Conservation (phyloP, 345 rosid species). For the Eucalyptus brandiana region DNA sequence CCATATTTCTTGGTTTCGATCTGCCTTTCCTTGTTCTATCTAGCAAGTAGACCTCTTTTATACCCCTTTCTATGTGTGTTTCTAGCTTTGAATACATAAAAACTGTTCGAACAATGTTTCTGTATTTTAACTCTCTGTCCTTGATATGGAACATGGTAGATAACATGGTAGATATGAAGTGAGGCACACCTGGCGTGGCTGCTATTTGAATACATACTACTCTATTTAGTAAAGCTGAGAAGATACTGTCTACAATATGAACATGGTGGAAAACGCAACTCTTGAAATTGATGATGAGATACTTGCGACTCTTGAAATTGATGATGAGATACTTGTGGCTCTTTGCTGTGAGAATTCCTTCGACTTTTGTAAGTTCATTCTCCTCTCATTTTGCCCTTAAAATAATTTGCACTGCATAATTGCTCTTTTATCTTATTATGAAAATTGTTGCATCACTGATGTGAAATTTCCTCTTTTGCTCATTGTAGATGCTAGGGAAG, state of each 20-base stretch:
- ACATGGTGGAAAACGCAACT: constrained; percentile 5
- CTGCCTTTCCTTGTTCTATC: constrained; percentile 82
- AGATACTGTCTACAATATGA: constrained; percentile 18
- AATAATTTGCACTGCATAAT: background rate
- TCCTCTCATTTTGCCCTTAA: background rate
- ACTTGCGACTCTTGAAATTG: too few relatives aligned
- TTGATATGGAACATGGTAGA: constrained; percentile 31
- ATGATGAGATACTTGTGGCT: too few relatives aligned
- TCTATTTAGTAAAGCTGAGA: constrained; percentile 28
- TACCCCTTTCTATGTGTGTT: background rate
- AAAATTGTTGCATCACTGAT: background rate
- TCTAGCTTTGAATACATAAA: background rate
- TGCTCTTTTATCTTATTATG: background rate
- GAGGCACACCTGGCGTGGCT: constrained; percentile 69
- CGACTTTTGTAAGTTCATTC: constrained; percentile 57
- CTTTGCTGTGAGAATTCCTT: constrained; percentile 75
- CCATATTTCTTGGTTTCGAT: constrained; percentile 80
- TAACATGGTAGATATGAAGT: constrained; percentile 59
- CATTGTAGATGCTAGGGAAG: background rate
- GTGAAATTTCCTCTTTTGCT: background rate
- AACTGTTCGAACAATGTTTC: background rate
- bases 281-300: too few relatives aligned
- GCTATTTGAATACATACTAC: constrained; percentile 53
- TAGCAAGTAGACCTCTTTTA: constrained; percentile 54
- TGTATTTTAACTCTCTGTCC: background rate